Base-by-base conservation (phyloP, 106 monocot species). In the Dendrobium catenatum region DNA sequence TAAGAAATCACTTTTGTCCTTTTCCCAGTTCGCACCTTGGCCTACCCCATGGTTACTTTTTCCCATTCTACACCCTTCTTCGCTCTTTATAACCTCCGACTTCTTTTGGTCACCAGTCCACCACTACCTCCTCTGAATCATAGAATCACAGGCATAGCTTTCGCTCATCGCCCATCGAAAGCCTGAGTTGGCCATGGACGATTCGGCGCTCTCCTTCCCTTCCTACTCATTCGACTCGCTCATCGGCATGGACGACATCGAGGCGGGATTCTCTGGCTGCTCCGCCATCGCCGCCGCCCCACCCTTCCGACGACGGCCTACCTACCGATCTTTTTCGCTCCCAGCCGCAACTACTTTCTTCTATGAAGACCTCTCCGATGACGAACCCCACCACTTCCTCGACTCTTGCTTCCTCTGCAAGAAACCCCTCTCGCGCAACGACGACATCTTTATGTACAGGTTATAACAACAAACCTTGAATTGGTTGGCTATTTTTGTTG, bases 391-490 rank as follows among this genome's bases (percentile, higher is more conserved):
- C 68, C 86, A 94, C 83, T 94, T 90, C 58, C 88, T 94, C 48
- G 94, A 94, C 77, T 80, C 88, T 1, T 94, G 94, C 88, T 84
- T 82, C 79, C 88, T 94, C 80, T 94, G 94, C 85, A 82, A 86
- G 84, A 91, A 88, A 79, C 80, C 81, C 1, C 84, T 94, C 78
- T 77, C 83, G 68, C 81, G 85, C 13, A 83, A 90, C 78, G 75
- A 81, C 58, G 91, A 92, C 83, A 94, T 94, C 88, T 94, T 85
- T 90, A 94, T 94, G 91, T 94, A 94, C 87, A 92, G 94, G 94
- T 94, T 33, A 16, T 29, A 40, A 40, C 42, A 10, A 15, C 70
- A 24, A 24, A 10, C 42, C 42, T 10, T 9, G 42, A 73, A 73
- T 73, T 20, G 17, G 27, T 33, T 33, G 5, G 29, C 8, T 33